Conservation (phyloP, 2,329 filamentous ascomycete species). For the Chalara sp. region DNA sequence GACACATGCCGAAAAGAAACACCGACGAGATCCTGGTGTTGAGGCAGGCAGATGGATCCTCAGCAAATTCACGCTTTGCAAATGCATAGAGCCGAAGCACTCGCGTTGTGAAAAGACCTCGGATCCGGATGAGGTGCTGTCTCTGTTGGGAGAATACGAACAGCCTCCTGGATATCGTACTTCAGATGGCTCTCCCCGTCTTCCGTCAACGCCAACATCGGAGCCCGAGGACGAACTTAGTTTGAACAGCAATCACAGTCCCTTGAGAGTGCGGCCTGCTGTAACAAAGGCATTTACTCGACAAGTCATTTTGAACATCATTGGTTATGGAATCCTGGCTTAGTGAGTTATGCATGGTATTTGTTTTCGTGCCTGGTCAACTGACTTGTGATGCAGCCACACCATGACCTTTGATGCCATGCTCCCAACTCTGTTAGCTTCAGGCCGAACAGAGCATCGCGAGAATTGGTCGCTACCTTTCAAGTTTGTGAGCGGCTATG, state of each 20-base stretch:
- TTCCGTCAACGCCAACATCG: slow-evolving; percentile 30
- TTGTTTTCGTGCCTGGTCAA: slow-evolving; percentile 1
- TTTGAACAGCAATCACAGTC: slow-evolving; percentile 17
- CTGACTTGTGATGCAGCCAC: slow-evolving; percentile 53
- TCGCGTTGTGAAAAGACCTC: slow-evolving; percentile 30
- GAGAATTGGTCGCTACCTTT: slow-evolving; percentile 63
- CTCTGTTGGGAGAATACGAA: slow-evolving; percentile 56
- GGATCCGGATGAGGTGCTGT: slow-evolving; percentile 38
- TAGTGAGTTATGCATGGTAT: slow-evolving; percentile 60
- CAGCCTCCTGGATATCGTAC: slow-evolving; percentile 64
- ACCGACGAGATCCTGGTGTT: slow-evolving; percentile 66
- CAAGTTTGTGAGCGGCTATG: slow-evolving; percentile 83
- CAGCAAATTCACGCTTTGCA: slow-evolving; percentile 32
- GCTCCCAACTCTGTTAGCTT: slow-evolving; percentile 74
- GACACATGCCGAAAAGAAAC: slow-evolving; percentile 79
- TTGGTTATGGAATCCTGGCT: slow-evolving; percentile 85
- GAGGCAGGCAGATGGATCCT: slow-evolving; percentile 70
- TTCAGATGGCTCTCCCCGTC: slow-evolving; percentile 46
- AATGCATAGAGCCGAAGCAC: slow-evolving; percentile 24
- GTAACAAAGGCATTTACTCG: slow-evolving; percentile 66
- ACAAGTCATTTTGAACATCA: slow-evolving; percentile 79
- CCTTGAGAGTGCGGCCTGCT: slow-evolving; percentile 29
- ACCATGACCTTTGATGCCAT: slow-evolving; percentile 96
- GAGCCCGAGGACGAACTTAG: slow-evolving; percentile 33
- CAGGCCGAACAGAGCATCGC: slow-evolving; percentile 32